Conservation (phyloP, 805 yeast species). For the Deakozyma indianensis region DNA sequence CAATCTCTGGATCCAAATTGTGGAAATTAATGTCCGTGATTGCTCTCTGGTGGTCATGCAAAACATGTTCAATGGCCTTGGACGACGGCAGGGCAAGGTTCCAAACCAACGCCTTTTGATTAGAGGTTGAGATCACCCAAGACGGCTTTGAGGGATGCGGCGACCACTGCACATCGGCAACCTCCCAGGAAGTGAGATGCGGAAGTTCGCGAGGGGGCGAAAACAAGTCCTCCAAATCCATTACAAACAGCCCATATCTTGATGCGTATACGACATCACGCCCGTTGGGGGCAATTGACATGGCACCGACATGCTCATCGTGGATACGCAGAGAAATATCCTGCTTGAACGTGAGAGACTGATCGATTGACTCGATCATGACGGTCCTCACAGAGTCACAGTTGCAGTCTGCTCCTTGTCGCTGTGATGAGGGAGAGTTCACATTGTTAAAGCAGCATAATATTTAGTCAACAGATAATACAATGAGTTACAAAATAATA, state of each 20-base stretch:
- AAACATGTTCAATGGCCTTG: slow-evolving; percentile 69
- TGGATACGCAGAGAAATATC: slow-evolving; percentile 77
- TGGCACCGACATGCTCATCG: slow-evolving; percentile 72
- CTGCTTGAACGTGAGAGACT: slow-evolving; percentile 51
- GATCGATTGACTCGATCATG: slow-evolving; percentile 3
- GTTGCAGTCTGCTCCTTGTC: too few species aligned
- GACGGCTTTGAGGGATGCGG: slow-evolving; percentile 75
- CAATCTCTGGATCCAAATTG: slow-evolving; percentile 66
- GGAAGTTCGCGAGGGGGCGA: slow-evolving; percentile 89
- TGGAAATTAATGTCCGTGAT: slow-evolving; percentile 93
- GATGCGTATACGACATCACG: slow-evolving; percentile 89
- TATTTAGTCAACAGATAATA: too few species aligned
- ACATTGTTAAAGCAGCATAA: too few species aligned
- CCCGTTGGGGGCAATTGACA: slow-evolving; percentile 79
- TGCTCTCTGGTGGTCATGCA: slow-evolving; percentile 86
- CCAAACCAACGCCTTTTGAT: slow-evolving; percentile 94
- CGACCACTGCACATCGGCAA: slow-evolving; percentile 97
- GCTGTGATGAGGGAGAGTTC: too few species aligned
- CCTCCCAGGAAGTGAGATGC: slow-evolving; percentile 93
- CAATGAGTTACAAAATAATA: too few species aligned
- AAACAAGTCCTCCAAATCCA: slow-evolving; percentile 93
- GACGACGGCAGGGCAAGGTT: slow-evolving; percentile 59
- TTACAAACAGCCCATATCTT: slow-evolving; percentile 67
- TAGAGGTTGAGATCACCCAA: slow-evolving; percentile 89
- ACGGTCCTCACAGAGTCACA: neutral